Base-by-base conservation (phyloP, 192 early-diverging fungal genomes). In the Geranomyces variabilis region DNA sequence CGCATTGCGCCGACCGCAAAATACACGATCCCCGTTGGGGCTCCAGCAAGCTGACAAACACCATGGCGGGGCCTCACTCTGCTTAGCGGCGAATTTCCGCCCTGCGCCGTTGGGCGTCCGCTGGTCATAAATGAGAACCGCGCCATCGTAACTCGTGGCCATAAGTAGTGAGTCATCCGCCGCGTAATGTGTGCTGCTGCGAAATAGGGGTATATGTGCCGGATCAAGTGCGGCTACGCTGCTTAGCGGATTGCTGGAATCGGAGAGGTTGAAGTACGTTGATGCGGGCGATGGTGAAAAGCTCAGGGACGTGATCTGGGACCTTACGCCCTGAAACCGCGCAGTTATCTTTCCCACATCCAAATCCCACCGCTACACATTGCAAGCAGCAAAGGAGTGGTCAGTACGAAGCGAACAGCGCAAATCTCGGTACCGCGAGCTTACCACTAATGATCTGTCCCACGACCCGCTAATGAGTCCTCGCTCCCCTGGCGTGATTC, bases 381-480 rank as follows among this genome's bases (percentile, higher is more conserved):
- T n/a, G n/a, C n/a, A n/a, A n/a, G n/a, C n/a, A n/a, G n/a, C n/a
- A 31, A 58, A 59, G 6, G 64, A 26, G 17, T 8, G 77, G 36
- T 77, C 45, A 56, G 12, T 31, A 29, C n/a, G 7, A 44, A 17
- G 31, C 1, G 22, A 14, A 24, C 33, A 21, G 0, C 14, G 60
- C 7, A 15, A 30, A 15, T 62, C 60, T 12, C n/a, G n/a, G 8
- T 41, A 10, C 60, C n/a, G n/a, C 10, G 36, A 77, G 80, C 84
- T 63, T 82, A 92, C 90, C 75, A 93, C 44, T 21, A 94, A 80
- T 15, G 83, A 82, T 51, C 93, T 88, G 71, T 99, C 97, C 97
- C 97, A 99, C 28, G 96, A 94, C 6, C 96, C 97, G 74, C 93
- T 97, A 56, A 97, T 84, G 55, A 93, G 77, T 0, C 87, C 85